Percentiles rank a stretch among this genome's conserved stretches.
phyloP scores from a whole-genome alignment of 768 basidiomycete species.

The Naganishia vishniacii region DNA sequence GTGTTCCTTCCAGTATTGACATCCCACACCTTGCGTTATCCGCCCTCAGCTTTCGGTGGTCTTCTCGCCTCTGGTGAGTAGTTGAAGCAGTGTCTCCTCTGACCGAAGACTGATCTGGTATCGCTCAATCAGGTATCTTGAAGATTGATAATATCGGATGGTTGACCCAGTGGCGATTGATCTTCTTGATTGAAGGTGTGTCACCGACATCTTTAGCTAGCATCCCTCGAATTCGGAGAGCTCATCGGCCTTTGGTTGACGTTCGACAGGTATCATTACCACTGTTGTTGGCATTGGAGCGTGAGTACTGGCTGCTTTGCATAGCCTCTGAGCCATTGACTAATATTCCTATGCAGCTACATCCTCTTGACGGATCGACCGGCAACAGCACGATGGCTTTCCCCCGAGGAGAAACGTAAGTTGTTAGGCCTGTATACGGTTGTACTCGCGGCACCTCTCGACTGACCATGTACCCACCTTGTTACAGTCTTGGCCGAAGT shows the following conservation, averaged over 20 bases:
- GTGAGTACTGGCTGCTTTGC: neutral
- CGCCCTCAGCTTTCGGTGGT: slow-evolving; percentile 25
- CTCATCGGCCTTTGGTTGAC: neutral
- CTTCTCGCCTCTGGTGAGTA: slow-evolving; percentile 34
- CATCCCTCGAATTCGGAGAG: no score
- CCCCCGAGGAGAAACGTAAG: slow-evolving; percentile 24
- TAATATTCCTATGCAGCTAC: neutral
- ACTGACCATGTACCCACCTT: no score
- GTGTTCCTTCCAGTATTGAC: neutral
- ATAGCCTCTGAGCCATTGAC: neutral
- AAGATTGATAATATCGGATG: slow-evolving; percentile 24
- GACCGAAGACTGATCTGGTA: slow-evolving; percentile 29
- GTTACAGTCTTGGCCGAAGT: slow-evolving; percentile 18
- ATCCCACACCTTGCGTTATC: neutral
- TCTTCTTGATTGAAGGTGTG: slow-evolving; percentile 27
- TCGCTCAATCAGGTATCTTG: slow-evolving; percentile 21
- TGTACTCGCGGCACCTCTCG: no score
- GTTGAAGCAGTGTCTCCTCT: slow-evolving; percentile 7
- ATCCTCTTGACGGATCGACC: slow-evolving; percentile 25
- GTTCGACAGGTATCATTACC: slow-evolving; percentile 22
- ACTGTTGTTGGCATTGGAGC: slow-evolving; percentile 21
- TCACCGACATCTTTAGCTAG: no score
- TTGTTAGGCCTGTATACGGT: no score
- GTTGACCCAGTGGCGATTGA: slow-evolving; percentile 21
- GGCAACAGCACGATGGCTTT: slow-evolving; percentile 23